phyloP scores from a whole-genome alignment of 1,284 basidiomycete genomes.

The Amylostereum areolatum region DNA sequence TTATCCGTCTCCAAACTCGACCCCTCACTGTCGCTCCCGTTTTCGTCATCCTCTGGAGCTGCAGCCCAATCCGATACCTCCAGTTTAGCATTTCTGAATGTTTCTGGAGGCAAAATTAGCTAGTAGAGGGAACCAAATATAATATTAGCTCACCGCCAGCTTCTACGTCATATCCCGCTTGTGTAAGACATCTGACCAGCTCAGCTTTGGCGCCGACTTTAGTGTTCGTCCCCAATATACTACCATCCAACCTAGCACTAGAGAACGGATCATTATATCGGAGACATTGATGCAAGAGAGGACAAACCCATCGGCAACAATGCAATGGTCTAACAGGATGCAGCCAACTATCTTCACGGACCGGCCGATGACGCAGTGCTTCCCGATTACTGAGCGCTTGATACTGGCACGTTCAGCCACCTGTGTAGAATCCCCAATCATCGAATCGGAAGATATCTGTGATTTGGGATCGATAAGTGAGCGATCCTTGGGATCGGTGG shows the following conservation, averaged over 20 bases:
- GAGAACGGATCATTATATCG: slow-evolving; percentile 3
- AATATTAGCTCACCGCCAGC: slow-evolving; percentile 50
- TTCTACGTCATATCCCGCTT: slow-evolving; percentile 80
- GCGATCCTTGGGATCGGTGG: slow-evolving; percentile 54
- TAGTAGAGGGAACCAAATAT: neutral
- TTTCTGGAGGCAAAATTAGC: slow-evolving; percentile 15
- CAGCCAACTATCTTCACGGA: slow-evolving; percentile 84
- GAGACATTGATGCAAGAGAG: slow-evolving; percentile 1
- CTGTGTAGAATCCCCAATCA: slow-evolving; percentile 76
- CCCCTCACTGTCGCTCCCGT: slow-evolving; percentile 11
- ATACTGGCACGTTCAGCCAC: slow-evolving; percentile 83
- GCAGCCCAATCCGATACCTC: slow-evolving; percentile 32
- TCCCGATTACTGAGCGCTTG: slow-evolving; percentile 85
- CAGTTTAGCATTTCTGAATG: slow-evolving; percentile 25
- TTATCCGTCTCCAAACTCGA: no score
- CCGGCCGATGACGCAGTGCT: slow-evolving; percentile 85
- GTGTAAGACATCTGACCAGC: slow-evolving; percentile 81
- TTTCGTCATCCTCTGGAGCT: slow-evolving; percentile 14
- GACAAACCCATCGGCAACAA: slow-evolving; percentile 78
- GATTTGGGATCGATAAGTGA: slow-evolving; percentile 71
- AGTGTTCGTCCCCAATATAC: slow-evolving; percentile 80
- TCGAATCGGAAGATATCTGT: slow-evolving; percentile 82
- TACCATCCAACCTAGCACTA: slow-evolving; percentile 88
- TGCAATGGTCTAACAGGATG: slow-evolving; percentile 86
- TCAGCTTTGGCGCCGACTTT: slow-evolving; percentile 77